Conservation (phyloP, 1,284 basidiomycete species). For the Pisolithus thermaeus region DNA sequence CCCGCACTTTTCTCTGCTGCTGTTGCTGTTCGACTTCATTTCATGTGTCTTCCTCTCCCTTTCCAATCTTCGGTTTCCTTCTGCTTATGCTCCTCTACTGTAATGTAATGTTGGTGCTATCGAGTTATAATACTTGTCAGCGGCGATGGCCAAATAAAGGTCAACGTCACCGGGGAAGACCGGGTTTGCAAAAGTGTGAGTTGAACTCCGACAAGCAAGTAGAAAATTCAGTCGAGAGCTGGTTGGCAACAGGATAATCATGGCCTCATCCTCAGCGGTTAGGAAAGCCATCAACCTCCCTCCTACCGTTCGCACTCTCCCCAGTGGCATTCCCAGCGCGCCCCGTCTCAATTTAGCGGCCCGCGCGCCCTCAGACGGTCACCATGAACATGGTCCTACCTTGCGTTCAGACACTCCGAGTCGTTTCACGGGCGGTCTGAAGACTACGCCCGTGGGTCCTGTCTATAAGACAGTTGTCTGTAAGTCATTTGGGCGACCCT, state of each 20-base stretch:
- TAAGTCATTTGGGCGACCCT: slow-evolving; percentile 35
- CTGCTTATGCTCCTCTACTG: no score
- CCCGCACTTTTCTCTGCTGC: no score
- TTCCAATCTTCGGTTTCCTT: no score
- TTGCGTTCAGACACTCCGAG: slow-evolving; percentile 65
- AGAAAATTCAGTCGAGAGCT: background rate
- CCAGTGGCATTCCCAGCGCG: slow-evolving; percentile 67
- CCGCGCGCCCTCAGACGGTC: slow-evolving; percentile 55
- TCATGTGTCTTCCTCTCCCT: no score
- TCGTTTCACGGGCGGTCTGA: slow-evolving; percentile 52
- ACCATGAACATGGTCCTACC: slow-evolving; percentile 50
- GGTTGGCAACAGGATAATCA: slow-evolving; percentile 20
- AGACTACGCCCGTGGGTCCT: slow-evolving; percentile 46
- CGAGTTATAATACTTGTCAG: no score
- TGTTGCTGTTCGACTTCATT: no score
- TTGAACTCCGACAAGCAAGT: background rate
- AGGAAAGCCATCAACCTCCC: slow-evolving; percentile 81
- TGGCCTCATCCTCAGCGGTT: slow-evolving; percentile 64
- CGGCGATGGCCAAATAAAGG: no score
- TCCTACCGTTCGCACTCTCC: slow-evolving; percentile 73
- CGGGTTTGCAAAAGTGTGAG: no score
- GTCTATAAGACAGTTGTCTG: slow-evolving; percentile 65
- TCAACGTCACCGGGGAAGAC: no score
- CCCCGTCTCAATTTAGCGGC: slow-evolving; percentile 67
- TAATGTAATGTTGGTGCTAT: no score